Conservation (phyloP, 176 grass and related monocot species). For the Avena sativa region DNA sequence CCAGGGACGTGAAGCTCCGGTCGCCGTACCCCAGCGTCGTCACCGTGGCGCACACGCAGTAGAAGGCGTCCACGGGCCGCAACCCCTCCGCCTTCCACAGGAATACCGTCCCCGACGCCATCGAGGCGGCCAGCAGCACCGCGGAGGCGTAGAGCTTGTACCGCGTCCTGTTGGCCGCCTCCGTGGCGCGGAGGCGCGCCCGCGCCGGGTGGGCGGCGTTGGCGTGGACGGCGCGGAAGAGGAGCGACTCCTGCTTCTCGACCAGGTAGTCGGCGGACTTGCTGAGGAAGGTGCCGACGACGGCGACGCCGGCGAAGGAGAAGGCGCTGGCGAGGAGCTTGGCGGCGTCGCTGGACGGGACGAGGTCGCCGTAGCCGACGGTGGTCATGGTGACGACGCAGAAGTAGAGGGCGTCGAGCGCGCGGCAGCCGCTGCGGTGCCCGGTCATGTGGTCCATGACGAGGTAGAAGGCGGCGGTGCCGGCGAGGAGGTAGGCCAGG, state of each 20-base stretch:
- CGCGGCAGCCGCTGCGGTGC: conserved; percentile 39
- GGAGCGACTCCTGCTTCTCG: conserved; percentile 67
- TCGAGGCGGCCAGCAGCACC: conserved; percentile 6
- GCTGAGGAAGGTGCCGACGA: conserved; percentile 57
- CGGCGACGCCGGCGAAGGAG: conserved; percentile 55
- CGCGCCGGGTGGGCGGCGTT: conserved; percentile 37
- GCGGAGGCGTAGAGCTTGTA: conserved; percentile 53
- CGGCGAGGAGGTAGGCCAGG: conserved; percentile 55
- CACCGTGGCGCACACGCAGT: conserved; percentile 67
- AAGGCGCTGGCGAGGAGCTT: conserved; percentile 66
- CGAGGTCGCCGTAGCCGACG: conserved; percentile 93
- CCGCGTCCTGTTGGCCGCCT: conserved; percentile 45
- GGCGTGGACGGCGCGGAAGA: conserved; percentile 31
- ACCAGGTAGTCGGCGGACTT: conserved; percentile 70
- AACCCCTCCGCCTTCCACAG: conserved; percentile 55
- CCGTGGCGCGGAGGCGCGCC: conserved; percentile 50
- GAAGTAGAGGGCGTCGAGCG: conserved; percentile 66
- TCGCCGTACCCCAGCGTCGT: conserved; percentile 81
- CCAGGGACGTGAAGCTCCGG: conserved; percentile 51
- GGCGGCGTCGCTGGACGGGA: conserved; percentile 42
- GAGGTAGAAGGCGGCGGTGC: conserved; percentile 55
- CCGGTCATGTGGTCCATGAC: conserved; percentile 58
- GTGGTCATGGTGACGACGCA: conserved; percentile 96
- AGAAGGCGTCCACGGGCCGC: conserved; percentile 55
- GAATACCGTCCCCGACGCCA: conserved; percentile 42